Evolutionary conservation across 2,329 filamentous ascomycete genomes (phyloP).

Genomic region (Graphilbum ipis-grandicollis): DNA sequence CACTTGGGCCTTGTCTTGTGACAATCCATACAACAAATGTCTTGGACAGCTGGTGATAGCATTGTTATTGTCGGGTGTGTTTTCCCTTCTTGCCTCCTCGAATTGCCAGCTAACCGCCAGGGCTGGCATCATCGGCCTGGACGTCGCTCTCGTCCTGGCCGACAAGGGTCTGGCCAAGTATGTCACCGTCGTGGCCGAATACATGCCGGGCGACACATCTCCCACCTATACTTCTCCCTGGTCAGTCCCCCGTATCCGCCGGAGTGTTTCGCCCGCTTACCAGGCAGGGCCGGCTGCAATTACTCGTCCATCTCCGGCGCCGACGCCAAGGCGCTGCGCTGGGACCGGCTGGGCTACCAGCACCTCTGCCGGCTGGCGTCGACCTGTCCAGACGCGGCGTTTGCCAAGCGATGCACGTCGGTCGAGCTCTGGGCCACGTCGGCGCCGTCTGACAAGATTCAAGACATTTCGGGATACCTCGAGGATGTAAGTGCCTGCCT

Average conservation of each 20-base stretch:
- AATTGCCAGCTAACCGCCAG: conserved; percentile 7
- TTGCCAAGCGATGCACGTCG: conserved; percentile 19
- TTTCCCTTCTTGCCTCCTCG: too few species aligned
- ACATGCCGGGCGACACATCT: conserved; percentile 22
- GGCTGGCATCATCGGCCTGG: conserved; percentile 21
- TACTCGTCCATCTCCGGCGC: conserved; percentile 25
- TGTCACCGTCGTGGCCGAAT: conserved; percentile 21
- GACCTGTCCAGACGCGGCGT: conserved; percentile 14
- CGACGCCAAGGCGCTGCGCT: conserved; percentile 22
- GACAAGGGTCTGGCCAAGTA: conserved; percentile 16
- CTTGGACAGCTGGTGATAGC: conserved; percentile 4
- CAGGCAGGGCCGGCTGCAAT: conserved; percentile 22
- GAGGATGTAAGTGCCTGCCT: conserved; percentile 16
- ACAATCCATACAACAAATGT: too few species aligned
- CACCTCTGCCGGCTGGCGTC: conserved; percentile 18
- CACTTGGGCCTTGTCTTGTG: too few species aligned
- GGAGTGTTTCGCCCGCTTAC: neutral
- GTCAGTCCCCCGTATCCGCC: conserved; percentile 7
- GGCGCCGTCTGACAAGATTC: conserved; percentile 21
- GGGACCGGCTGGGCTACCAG: conserved; percentile 19
- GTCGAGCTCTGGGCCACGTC: conserved; percentile 23
- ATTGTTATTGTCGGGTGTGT: conserved; percentile 4
- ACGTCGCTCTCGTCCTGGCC: conserved; percentile 19
- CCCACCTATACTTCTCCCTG: conserved; percentile 23
- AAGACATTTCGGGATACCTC: conserved; percentile 21